Conservation (phyloP, 768 basidiomycete genomes). For the Crepidotus variabilis region DNA sequence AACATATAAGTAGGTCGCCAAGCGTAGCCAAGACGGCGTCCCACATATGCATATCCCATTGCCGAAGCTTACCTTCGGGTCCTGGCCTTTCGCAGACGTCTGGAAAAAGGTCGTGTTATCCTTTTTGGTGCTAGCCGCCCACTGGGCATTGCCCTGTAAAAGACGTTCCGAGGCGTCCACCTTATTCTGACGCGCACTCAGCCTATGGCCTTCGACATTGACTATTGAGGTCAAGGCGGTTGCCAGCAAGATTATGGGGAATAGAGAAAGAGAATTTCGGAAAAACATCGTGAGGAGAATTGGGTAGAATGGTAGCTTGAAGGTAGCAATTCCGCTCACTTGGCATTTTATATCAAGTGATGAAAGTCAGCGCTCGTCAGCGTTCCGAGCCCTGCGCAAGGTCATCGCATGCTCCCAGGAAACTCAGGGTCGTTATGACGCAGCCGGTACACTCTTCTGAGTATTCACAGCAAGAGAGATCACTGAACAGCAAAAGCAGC, state of each 20-base stretch:
- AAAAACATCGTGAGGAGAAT: not conserved
- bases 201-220: not conserved
- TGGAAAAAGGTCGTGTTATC: conserved; percentile 64
- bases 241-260: not conserved
- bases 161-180: not conserved
- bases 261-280: not conserved
- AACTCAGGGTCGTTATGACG: too few species aligned
- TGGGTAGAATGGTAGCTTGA: not conserved
- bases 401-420: too few species aligned
- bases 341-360: too few species aligned
- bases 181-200: not conserved
- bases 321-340: too few species aligned
- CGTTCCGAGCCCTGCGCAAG: too few species aligned
- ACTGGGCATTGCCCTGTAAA: conserved; percentile 48
- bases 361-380: too few species aligned
- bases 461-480: too few species aligned
- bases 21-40: not conserved
- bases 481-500: too few species aligned
- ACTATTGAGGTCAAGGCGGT: not conserved
- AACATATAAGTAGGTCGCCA: not conserved
- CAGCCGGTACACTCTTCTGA: too few species aligned
- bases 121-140: conserved; percentile 57
- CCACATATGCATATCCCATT: conserved; percentile 1
- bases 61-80: conserved; percentile 48
- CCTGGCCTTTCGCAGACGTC: conserved; percentile 57